phyloP scores from a whole-genome alignment of 352 stramenopile genomes.

The Phytophthora pini region DNA sequence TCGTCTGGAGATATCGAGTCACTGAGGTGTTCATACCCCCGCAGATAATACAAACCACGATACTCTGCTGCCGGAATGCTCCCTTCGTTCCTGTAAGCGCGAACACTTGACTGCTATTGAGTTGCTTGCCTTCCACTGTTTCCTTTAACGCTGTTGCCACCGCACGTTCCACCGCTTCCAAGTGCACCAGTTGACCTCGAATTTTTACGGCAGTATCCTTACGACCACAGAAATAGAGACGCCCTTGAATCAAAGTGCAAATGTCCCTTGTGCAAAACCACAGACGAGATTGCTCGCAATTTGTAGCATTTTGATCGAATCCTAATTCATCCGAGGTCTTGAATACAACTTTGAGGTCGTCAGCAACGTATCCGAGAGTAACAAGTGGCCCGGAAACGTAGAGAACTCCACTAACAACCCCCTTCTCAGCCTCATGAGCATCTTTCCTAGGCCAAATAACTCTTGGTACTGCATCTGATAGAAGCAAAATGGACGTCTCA shows the following conservation, averaged over 20 bases:
- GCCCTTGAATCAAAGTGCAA: conserved; percentile 37
- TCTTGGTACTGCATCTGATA: conserved; percentile 6
- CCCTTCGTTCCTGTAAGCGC: conserved; percentile 28
- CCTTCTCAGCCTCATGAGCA: neutral
- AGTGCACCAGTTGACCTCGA: conserved; percentile 53
- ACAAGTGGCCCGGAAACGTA: conserved; percentile 46
- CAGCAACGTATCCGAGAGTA: conserved; percentile 40
- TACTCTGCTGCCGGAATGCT: conserved; percentile 13
- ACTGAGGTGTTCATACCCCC: conserved; percentile 1
- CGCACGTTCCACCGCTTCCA: conserved; percentile 55
- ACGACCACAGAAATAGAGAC: conserved; percentile 54
- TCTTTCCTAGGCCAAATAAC: conserved; percentile 25
- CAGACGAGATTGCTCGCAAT: neutral
- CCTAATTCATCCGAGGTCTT: neutral
- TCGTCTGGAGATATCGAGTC: conserved; percentile 14
- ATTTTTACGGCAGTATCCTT: conserved; percentile 63
- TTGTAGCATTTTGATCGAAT: neutral
- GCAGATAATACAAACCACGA: conserved; percentile 38
- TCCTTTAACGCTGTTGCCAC: conserved; percentile 29
- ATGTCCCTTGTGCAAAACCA: conserved; percentile 57
- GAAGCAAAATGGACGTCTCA: conserved; percentile 34
- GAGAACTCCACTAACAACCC: conserved; percentile 35
- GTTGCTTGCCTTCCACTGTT: neutral
- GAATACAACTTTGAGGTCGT: conserved; percentile 9
- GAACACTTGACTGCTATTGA: conserved; percentile 15